Evolutionary conservation across 495 filamentous ascomycete species (phyloP), one percentile per base, ranked within the genome.

Genomic region (Neurospora sp.): DNA sequence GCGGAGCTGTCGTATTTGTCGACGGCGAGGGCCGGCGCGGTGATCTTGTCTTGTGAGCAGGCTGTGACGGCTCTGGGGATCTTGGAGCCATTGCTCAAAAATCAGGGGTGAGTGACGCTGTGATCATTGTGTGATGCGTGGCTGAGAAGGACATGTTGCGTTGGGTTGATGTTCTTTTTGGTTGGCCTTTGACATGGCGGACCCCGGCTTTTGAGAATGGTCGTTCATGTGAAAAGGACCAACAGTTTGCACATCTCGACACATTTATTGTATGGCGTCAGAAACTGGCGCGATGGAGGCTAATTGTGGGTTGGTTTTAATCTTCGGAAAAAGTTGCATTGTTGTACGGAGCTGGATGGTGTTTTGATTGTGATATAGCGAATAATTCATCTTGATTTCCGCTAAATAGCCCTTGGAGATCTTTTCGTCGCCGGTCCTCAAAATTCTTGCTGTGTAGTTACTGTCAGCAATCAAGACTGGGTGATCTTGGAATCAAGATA

Each of bases 1-100:
- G 87, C 94, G n/a, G 95, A 97, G 82, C 90, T 99, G 84, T 93
- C 90, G 73, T 99, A 97, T 77, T 84, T 98, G 72, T 93, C 90
- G 75, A 98, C 95, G 3, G 94, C 94, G 14, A 88, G 92, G 59
- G 94, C 95, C 0, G 96, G 96, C 7, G 95, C 93, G 3, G 95
- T 99, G 10, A 92, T 99, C 75, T 88, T 99, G 72, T 88, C 88
- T 1, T 87, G 90, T 77, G 88, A 91, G 73, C 92, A 94, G 79
- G 83, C 94, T 38, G 83, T 84, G 35, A 86, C 87, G 70, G 94
- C 93, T 0, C 83, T 97, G 76, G 88, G 87, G 72, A 92, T 92
- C 0, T 82, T 98, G 75, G 84, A 82, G 70, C 81, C 81, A 31
- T 76, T 86, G 66, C 76, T 88, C 37, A 75, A 70, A 20, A 82